Base-by-base conservation (phyloP, 371 early-diverging fungal species). In the Gilbertella persicaria region DNA sequence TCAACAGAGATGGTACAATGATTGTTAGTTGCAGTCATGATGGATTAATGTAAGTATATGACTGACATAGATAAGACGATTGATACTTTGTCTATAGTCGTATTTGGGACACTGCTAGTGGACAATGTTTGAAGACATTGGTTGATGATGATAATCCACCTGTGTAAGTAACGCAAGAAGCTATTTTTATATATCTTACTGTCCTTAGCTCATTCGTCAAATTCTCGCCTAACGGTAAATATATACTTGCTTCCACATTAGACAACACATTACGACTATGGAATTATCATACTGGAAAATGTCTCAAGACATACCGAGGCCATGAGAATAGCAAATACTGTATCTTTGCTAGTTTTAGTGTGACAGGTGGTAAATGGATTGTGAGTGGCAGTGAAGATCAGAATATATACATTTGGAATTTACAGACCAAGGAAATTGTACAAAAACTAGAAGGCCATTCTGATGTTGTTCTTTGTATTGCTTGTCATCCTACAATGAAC, bases 181-280 rank as follows among this genome's bases (percentile, higher is more conserved):
- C 21, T 13, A 29, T 2, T 33, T n/a, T 14, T 3, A 47, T 13
- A 23, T 36, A 35, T 8, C 12, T 13, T n/a, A n/a, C n/a, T n/a
- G n/a, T n/a, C n/a, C 5, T 5, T 56, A 90, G 90, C n/a, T 92
- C 96, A 0, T 96, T 92, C 77, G 97, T 92, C 28, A 95, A 94
- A 71, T 98, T 98, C 64, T 95, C 96, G 23, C 99, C 99, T 25
- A 98, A 98, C 68, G 95, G 98, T 58, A 97, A 97, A 77, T 98
- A 93, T 69, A 94, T 98, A 54, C 83, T 98, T 43, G 95, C 97
- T 4, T 86, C 94, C 0, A 94, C 96, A 9, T 76, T 92, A 48
- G 97, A 98, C 75, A 91, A 86, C 61, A 94, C 95, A 20, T 75
- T 98, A 42, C 86, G 96, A 30, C 84, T 98, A 38, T 98, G 99